Percentiles rank a stretch among this genome's conserved stretches.
phyloP scores from a whole-genome alignment of 306 rosid genomes.

The Castanopsis chinensis region DNA sequence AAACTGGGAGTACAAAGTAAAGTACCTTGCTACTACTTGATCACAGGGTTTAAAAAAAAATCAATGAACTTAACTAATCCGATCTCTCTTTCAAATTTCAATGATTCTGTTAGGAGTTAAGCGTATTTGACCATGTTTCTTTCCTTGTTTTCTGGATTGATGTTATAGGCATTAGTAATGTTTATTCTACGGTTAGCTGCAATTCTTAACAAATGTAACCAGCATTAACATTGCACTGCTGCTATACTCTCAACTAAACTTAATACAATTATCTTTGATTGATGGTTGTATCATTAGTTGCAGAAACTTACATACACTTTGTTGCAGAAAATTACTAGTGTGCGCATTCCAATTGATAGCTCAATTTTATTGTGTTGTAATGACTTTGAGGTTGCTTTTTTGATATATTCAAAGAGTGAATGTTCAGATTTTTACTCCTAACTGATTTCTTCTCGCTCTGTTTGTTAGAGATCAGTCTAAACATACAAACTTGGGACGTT shows the following conservation, averaged over 20 bases:
- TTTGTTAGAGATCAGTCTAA: conserved; percentile 42
- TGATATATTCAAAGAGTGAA: neutral
- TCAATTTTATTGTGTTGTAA: neutral
- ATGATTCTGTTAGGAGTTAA: neutral
- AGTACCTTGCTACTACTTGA: neutral
- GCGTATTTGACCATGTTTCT: neutral
- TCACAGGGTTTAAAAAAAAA: neutral
- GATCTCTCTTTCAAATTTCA: neutral
- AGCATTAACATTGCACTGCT: neutral
- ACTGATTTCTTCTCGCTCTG: neutral
- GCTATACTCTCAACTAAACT: neutral
- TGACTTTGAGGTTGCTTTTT: neutral
- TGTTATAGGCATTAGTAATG: neutral
- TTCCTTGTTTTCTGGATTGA: neutral
- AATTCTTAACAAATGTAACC: neutral
- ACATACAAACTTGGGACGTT: conserved; percentile 58
- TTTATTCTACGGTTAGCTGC: neutral
- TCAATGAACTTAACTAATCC: neutral
- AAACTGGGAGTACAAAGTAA: neutral
- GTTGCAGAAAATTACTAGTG: neutral
- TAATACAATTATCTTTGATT: neutral
- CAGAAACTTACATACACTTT: neutral
- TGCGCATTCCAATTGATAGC: neutral
- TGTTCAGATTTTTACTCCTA: neutral
- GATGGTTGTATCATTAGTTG: neutral